Conservation (phyloP, 352 stramenopile species). For the Aphanomyces euteiches region DNA sequence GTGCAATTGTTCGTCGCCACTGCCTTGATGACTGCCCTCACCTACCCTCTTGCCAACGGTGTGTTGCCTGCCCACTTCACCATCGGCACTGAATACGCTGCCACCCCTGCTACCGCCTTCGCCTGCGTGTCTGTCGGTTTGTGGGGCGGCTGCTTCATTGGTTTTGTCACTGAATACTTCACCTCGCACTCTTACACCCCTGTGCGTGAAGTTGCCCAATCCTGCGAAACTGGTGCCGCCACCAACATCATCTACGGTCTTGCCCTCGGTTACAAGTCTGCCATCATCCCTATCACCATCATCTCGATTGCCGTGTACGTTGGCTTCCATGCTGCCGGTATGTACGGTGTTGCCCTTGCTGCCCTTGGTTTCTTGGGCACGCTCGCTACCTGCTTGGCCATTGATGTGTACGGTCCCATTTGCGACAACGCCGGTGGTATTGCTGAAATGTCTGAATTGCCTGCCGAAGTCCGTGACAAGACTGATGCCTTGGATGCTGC, state of each 20-base stretch:
- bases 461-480: conserved; percentile 96
- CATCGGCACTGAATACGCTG: conserved; percentile 64
- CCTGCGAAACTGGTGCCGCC: conserved; percentile 97
- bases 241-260: conserved; percentile 99
- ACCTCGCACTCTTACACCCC: conserved; percentile 97
- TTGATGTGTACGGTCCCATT: conserved; percentile 99
- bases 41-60: conserved; percentile 86
- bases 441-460: conserved; percentile 98
- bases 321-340: conserved; percentile 94
- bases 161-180: conserved; percentile 99
- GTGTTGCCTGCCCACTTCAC: conserved; percentile 91
- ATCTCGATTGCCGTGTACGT: conserved; percentile 97
- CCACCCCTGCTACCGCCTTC: conserved; percentile 84
- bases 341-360: conserved; percentile 97
- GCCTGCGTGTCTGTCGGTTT: conserved; percentile 94
- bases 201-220: conserved; percentile 94
- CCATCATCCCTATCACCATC: conserved; percentile 98
- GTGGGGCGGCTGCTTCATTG: conserved; percentile 96
- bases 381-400: conserved; percentile 97
- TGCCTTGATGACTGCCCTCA: conserved; percentile 91
- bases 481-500: conserved; percentile 99
- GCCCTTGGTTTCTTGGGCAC: conserved; percentile 99
- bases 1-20: conserved; percentile 98
- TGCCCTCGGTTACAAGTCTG: conserved; percentile 98
- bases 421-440: conserved; percentile 99